These are phyloP conservation scores for Chrysochromulina tobinii DNA, from an alignment of 78 protist species.

Conservation along the genomic window DNA sequence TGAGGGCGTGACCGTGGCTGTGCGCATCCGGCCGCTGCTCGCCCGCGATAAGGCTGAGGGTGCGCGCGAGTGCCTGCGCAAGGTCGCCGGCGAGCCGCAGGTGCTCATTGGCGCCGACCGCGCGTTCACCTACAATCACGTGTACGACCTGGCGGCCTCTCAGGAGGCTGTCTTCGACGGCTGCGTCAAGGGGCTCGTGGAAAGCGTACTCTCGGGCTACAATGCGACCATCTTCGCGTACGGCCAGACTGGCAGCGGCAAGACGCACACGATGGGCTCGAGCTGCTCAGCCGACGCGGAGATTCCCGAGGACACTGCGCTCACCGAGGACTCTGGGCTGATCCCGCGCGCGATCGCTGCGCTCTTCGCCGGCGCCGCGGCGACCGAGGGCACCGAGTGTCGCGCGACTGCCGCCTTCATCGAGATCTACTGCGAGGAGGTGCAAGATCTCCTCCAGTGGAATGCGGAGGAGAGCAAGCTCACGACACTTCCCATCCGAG, in stretches of 20 bases:
- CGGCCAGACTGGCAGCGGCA: conserved; percentile 41
- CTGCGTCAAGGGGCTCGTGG: background rate
- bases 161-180: background rate
- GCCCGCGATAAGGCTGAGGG: background rate
- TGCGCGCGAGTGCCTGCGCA: background rate
- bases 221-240: conserved; percentile 32
- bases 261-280: conserved; percentile 36
- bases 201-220: background rate
- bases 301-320: background rate
- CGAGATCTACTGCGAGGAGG: conserved; percentile 63
- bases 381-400: background rate
- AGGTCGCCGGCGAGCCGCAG: background rate
- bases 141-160: background rate
- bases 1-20: background rate
- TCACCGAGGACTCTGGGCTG: background rate
- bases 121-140: conserved; percentile 20
- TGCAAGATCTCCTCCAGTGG: background rate
- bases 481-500: conserved; percentile 8
- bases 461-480: background rate
- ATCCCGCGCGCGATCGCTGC: conserved; percentile 46
- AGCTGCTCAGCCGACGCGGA: no score
- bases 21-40: background rate
- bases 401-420: conserved; percentile 35
- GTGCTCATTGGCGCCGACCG: conserved; percentile 17
- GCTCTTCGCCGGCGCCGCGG: background rate